Conservation (phyloP, 2,329 filamentous ascomycete species). For the Penicillium sp. region DNA sequence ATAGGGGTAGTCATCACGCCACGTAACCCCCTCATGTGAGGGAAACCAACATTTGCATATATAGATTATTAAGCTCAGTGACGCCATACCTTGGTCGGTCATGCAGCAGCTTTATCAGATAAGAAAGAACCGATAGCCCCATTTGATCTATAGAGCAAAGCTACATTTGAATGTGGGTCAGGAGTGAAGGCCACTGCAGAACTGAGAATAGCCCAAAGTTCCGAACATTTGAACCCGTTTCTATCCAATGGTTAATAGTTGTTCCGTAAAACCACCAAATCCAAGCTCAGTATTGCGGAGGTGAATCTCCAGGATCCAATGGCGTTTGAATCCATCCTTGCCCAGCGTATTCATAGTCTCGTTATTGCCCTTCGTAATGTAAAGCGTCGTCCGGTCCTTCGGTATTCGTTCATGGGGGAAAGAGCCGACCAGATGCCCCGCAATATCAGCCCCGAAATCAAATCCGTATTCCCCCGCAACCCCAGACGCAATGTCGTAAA, state of each 20-base stretch:
- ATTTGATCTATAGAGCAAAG: too few species aligned
- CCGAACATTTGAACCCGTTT: too few species aligned
- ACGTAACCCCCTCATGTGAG: too few species aligned
- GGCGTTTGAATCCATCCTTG: constrained; percentile 44
- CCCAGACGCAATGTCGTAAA: constrained; percentile 47
- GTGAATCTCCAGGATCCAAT: constrained; percentile 55
- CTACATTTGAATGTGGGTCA: too few species aligned
- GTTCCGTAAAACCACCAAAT: constrained; percentile 48
- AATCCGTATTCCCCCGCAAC: constrained; percentile 44
- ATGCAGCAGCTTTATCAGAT: too few species aligned
- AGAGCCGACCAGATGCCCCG: constrained; percentile 53
- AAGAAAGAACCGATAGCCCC: too few species aligned
- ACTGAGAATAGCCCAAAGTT: too few species aligned
- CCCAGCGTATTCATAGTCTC: constrained; percentile 42
- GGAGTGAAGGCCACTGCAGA: too few species aligned
- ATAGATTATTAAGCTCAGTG: too few species aligned
- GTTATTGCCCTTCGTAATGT: constrained; percentile 48
- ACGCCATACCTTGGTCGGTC: too few species aligned
- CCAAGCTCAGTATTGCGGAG: constrained; percentile 42
- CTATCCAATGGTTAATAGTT: constrained; percentile 25
- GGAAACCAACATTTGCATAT: too few species aligned
- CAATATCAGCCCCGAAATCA: constrained; percentile 46
- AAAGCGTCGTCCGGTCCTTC: constrained; percentile 46
- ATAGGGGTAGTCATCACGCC: too few species aligned
- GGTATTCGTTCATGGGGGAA: constrained; percentile 55